Evolutionary conservation across 331 rosid species (phyloP).

Genomic region (Acacia pycnantha): DNA sequence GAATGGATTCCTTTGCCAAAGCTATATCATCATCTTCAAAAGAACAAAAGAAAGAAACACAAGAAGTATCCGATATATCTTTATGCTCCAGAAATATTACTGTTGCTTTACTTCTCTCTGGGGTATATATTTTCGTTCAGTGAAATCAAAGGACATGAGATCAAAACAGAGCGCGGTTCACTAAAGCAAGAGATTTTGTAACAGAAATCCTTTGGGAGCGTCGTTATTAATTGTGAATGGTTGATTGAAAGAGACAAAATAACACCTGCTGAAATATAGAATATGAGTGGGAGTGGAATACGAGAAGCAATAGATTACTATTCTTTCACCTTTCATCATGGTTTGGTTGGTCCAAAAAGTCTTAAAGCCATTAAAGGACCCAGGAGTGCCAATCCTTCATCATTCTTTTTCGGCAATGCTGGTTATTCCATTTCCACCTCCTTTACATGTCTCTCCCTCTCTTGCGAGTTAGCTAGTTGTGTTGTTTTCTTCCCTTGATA

Average conservation of each 20-base stretch:
- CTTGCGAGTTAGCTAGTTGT: conserved; percentile 16
- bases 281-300: conserved; percentile 35
- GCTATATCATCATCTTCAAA: conserved; percentile 32
- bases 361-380: conserved; percentile 45
- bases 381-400: conserved; percentile 61
- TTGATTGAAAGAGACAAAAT: conserved; percentile 32
- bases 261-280: conserved; percentile 20
- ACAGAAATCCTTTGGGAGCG: conserved; percentile 19
- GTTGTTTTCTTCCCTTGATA: conserved; percentile 3
- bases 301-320: conserved; percentile 28
- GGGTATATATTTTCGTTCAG: neutral
- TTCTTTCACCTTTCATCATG: conserved; percentile 45
- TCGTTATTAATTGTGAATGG: neutral
- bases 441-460: conserved; percentile 29
- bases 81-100: neutral
- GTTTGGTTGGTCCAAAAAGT: conserved; percentile 54
- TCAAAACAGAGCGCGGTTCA: neutral
- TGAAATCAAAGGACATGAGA: neutral
- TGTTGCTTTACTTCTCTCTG: conserved; percentile 22
- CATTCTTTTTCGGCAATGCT: conserved; percentile 48
- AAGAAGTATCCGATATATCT: neutral
- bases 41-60: conserved; percentile 23
- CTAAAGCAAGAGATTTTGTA: conserved; percentile 23
- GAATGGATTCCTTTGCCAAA: conserved; percentile 37
- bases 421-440: conserved; percentile 18